phyloP scores from a whole-genome alignment of 306 rosid genomes.

The Prunus davidiana region DNA sequence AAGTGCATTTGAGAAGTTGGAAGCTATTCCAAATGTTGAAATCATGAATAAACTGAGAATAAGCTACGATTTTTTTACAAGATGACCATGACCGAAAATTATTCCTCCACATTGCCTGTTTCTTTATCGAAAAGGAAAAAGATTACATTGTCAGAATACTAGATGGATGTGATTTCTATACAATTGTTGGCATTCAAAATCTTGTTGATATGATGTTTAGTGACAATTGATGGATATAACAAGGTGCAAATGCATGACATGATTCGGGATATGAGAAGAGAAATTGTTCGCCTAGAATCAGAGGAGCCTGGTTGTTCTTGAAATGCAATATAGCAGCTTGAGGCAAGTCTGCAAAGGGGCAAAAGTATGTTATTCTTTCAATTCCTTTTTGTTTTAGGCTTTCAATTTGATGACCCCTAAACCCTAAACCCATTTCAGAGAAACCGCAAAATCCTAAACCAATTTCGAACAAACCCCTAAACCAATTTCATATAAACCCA shows the following conservation, averaged over 20 bases:
- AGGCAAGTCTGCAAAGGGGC: not conserved
- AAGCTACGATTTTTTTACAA: not conserved
- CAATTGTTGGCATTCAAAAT: not conserved
- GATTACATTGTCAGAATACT: not conserved
- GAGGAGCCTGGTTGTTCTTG: not conserved
- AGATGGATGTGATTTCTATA: not conserved
- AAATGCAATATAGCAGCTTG: conserved; percentile 12
- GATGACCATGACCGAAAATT: not conserved
- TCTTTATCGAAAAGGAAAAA: not conserved
- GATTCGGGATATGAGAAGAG: not conserved
- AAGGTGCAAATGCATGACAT: not conserved
- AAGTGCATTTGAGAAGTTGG: not conserved
- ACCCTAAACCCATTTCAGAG: no score
- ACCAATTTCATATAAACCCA: no score
- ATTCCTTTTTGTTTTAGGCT: not conserved
- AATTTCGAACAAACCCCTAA: no score
- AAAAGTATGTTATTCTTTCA: not conserved
- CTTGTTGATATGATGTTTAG: not conserved
- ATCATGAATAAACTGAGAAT: not conserved
- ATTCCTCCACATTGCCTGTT: conserved; percentile 5
- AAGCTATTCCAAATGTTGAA: not conserved
- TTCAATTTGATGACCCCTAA: no score
- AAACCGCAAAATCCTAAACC: no score
- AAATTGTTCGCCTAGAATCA: not conserved
- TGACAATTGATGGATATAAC: not conserved